These are phyloP conservation scores for Malus sieversii DNA, from an alignment of 306 rosid species.

Conservation along the genomic window DNA sequence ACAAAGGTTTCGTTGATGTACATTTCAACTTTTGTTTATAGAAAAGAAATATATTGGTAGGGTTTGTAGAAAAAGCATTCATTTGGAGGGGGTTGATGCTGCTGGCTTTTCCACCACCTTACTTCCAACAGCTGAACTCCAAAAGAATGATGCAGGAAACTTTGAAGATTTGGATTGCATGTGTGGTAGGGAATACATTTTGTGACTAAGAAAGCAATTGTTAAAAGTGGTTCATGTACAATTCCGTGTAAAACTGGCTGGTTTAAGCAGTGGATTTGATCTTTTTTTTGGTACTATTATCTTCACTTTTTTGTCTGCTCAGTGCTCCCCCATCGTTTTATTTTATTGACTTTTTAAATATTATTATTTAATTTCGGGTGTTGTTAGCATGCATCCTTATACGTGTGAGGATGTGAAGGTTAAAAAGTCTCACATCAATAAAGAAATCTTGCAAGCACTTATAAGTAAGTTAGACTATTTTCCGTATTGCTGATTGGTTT, in stretches of 20 bases:
- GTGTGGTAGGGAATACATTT: not conserved
- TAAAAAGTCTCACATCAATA: too few relatives aligned
- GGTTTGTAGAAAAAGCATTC: not conserved
- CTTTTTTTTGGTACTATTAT: not conserved
- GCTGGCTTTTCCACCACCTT: not conserved
- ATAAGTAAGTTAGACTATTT: too few relatives aligned
- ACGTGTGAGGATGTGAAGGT: accelerated
- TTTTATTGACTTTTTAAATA: not conserved
- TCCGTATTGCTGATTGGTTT: too few relatives aligned
- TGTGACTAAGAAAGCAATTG: not conserved
- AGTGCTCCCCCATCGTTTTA: not conserved
- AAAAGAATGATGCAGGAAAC: not conserved
- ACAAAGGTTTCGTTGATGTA: slow-evolving; percentile 20
- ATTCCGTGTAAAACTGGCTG: not conserved
- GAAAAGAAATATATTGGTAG: slow-evolving; percentile 21
- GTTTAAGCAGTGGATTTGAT: not conserved
- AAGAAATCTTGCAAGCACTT: accelerated
- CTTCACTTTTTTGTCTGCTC: not conserved
- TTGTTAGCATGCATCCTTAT: not conserved
- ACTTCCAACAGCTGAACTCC: not conserved
- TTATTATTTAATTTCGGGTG: too few relatives aligned
- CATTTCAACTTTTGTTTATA: slow-evolving; percentile 38
- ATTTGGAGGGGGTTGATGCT: not conserved
- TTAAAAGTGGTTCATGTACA: not conserved
- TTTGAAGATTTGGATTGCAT: not conserved